phyloP scores from a whole-genome alignment of 139 green algal species.

The Closterium sp. region DNA sequence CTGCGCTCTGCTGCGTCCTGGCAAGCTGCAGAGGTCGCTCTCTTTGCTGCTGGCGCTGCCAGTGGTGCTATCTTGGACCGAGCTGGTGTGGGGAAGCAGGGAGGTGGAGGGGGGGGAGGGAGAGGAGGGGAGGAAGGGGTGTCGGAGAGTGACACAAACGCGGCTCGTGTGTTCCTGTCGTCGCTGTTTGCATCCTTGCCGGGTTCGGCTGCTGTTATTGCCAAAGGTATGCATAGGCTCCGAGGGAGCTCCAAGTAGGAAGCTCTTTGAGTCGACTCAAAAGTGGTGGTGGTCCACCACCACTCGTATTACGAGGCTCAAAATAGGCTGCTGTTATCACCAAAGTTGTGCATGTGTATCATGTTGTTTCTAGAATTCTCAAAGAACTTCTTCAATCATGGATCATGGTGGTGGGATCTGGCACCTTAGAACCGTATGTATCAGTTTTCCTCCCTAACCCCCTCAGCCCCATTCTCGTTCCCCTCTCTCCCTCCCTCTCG shows the following conservation, averaged over 20 bases:
- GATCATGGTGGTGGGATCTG: no score
- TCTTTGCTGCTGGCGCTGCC: constrained; percentile 27
- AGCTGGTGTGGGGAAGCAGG: neutral
- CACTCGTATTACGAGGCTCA: no score
- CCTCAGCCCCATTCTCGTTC: neutral
- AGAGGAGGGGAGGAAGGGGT: constrained; percentile 11
- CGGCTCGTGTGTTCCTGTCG: neutral
- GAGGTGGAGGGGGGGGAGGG: neutral
- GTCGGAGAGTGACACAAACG: constrained; percentile 3
- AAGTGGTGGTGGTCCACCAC: no score
- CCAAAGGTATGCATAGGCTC: constrained; percentile 7
- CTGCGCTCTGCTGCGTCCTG: constrained; percentile 5
- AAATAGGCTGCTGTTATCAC: no score
- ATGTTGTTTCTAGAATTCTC: no score
- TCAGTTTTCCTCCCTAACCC: neutral
- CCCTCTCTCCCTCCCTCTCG: neutral
- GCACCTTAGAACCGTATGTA: no score
- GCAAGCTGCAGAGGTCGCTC: constrained; percentile 26
- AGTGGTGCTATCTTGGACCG: neutral
- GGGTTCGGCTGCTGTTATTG: constrained; percentile 12
- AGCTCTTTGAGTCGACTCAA: no score
- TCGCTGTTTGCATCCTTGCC: neutral
- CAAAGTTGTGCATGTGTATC: no score
- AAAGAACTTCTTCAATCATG: no score
- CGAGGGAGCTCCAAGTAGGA: no score